Evolutionary conservation across 2,329 filamentous ascomycete species (phyloP), one percentile per base, ranked within the genome.

Genomic region (Samsoniella hepiali): DNA sequence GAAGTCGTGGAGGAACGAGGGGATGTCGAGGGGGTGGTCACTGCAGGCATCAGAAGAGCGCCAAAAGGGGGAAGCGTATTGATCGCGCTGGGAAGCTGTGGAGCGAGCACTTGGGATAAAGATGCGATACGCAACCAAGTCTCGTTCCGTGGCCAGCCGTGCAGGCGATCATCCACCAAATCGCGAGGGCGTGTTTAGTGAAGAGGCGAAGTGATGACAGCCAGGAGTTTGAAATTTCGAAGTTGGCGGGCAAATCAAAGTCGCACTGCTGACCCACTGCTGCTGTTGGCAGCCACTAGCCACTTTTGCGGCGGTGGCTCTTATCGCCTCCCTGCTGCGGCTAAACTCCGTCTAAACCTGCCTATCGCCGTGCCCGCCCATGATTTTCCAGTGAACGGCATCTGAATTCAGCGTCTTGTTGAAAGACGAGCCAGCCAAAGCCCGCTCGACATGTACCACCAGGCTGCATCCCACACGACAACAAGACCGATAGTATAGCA

Each of bases 41-140:
- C 88, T 85, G 91, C 86, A 89, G 88, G 88, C 91, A 96, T 96
- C 85, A 92, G 90, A 89, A 50, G 44, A 57, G 53, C 84, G 56
- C 62, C 62, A 65, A 68, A 64, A 58, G 69, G 74, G 44, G 51
- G 50, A 17, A 8, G 27, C 60, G 34, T 32, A 17, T 31, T 42
- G 42, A 15, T 49, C 42, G 76, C 73, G 72, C 73, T 75, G 72
- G 70, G 65, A 64, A 68, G 67, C 67, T 67, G 64, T 64, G 68
- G 69, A 69, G 71, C 69, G 70, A 70, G 68, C 68, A 68, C 65
- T 67, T 65, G 68, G 65, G 66, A 67, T 64, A 64, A 53, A 38
- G 66, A 66, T 70, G 67, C 69, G 69, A 70, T 69, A 69, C 69
- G 67, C 68, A 74, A 71, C 74, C 72, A 74, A 71, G 68, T 74